phyloP scores from a whole-genome alignment of 1,139 yeast genomes.

The Neolecta irregularis region DNA sequence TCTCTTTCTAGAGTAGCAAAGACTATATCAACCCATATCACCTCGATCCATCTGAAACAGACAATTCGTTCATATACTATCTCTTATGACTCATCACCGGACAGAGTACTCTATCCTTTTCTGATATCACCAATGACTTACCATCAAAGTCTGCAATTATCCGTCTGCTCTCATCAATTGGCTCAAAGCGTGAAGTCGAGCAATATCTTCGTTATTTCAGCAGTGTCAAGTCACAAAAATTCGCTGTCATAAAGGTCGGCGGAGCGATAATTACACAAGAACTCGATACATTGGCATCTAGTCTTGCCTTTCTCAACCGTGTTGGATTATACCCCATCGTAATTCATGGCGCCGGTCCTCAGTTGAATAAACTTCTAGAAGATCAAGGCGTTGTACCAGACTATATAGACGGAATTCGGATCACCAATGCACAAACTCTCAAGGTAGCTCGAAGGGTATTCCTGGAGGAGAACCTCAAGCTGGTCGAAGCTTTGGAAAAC shows the following conservation, averaged over 20 bases:
- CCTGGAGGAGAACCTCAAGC: constrained; percentile 80
- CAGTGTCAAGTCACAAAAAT: constrained; percentile 72
- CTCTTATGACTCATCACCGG: not conserved
- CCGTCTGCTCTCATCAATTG: constrained; percentile 84
- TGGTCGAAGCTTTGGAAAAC: constrained; percentile 89
- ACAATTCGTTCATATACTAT: not conserved
- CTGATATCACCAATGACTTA: constrained; percentile 38
- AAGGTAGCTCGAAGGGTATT: constrained; percentile 89
- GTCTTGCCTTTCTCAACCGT: constrained; percentile 88
- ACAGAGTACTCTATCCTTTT: not conserved
- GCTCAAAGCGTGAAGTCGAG: constrained; percentile 93
- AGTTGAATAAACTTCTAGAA: constrained; percentile 83
- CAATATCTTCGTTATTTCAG: constrained; percentile 93
- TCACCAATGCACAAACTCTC: constrained; percentile 91
- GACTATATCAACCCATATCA: too few relatives aligned
- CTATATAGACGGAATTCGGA: constrained; percentile 89
- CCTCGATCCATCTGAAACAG: not conserved
- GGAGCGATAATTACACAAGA: constrained; percentile 97
- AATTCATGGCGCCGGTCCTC: constrained; percentile 97
- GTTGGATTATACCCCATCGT: constrained; percentile 95
- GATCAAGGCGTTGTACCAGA: constrained; percentile 92
- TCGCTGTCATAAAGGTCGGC: constrained; percentile 96
- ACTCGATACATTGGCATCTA: constrained; percentile 81
- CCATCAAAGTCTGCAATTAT: too few relatives aligned
- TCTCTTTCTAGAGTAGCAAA: too few relatives aligned